Evolutionary conservation across 257 asterid genomes (phyloP).

Genomic region (Asclepias syriaca): DNA sequence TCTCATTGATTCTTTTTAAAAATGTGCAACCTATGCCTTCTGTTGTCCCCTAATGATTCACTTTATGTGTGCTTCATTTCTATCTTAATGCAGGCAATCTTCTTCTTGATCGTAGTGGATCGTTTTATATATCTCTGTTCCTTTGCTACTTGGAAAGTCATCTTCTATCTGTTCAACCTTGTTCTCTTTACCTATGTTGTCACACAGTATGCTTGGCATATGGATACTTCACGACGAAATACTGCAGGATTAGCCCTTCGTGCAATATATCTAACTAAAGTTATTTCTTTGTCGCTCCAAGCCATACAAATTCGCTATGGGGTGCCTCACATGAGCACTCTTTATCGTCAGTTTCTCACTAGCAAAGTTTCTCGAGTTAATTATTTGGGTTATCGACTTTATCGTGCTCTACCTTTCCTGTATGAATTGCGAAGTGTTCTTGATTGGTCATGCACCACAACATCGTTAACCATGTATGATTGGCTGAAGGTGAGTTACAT

Average conservation of each 20-base stretch:
- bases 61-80: slow-evolving; percentile 21
- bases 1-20: not conserved
- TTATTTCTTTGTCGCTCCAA: slow-evolving; percentile 80
- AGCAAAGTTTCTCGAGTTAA: slow-evolving; percentile 84
- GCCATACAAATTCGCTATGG: slow-evolving; percentile 96
- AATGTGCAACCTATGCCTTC: not conserved
- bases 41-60: not conserved
- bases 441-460: slow-evolving; percentile 97
- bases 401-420: slow-evolving; percentile 93
- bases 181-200: slow-evolving; percentile 75
- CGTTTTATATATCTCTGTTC: slow-evolving; percentile 95
- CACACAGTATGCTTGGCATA: slow-evolving; percentile 81
- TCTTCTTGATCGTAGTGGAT: slow-evolving; percentile 94
- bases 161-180: slow-evolving; percentile 78
- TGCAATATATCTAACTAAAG: slow-evolving; percentile 85
- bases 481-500: slow-evolving; percentile 86
- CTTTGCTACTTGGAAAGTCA: slow-evolving; percentile 82
- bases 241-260: slow-evolving; percentile 91
- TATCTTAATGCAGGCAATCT: slow-evolving; percentile 67
- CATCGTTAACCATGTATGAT: slow-evolving; percentile 96
- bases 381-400: slow-evolving; percentile 83
- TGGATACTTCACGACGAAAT: slow-evolving; percentile 63
- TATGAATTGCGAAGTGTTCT: slow-evolving; percentile 96
- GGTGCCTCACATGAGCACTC: slow-evolving; percentile 85
- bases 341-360: slow-evolving; percentile 96